These are phyloP conservation scores for Thelephora terrestris DNA, from an alignment of 1,284 basidiomycete species.

Conservation along the genomic window DNA sequence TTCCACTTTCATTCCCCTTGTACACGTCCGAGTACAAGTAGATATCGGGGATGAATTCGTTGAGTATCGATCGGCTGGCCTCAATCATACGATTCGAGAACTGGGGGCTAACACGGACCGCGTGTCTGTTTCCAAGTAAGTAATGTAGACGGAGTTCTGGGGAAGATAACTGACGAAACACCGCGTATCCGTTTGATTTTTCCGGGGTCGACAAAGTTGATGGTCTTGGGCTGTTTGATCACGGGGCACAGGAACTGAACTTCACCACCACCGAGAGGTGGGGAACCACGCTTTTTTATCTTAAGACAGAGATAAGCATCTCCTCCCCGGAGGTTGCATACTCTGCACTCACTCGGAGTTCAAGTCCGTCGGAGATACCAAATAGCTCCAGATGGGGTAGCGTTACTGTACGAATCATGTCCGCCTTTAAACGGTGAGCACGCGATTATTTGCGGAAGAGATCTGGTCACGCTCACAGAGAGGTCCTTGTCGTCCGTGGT, in stretches of 20 bases:
- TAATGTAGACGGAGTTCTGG: conserved; percentile 1
- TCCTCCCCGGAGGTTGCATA: not conserved
- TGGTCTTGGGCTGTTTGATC: conserved; percentile 80
- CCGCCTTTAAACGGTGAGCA: conserved; percentile 46
- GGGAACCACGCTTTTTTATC: conserved; percentile 91
- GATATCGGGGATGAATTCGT: conserved; percentile 95
- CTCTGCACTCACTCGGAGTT: conserved; percentile 54
- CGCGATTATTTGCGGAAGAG: conserved; percentile 6
- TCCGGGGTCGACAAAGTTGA: conserved; percentile 88
- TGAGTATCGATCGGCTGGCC: conserved; percentile 81
- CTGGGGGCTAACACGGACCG: conserved; percentile 92
- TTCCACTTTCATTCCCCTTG: conserved; percentile 94
- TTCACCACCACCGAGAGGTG: conserved; percentile 89
- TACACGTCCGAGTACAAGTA: conserved; percentile 99
- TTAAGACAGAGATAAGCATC: conserved; percentile 22
- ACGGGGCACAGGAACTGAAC: conserved; percentile 89
- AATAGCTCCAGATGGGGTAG: conserved; percentile 89
- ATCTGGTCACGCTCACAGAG: conserved; percentile 45
- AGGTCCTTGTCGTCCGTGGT: conserved; percentile 87
- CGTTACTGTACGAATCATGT: conserved; percentile 87
- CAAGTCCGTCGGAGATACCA: conserved; percentile 79
- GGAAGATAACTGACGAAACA: conserved; percentile 61
- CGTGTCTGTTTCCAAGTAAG: conserved; percentile 47
- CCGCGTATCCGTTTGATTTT: conserved; percentile 93
- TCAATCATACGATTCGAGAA: conserved; percentile 98